These are phyloP conservation scores for Pleurotus eryngii DNA, from an alignment of 768 basidiomycete genomes.

Conservation along the genomic window DNA sequence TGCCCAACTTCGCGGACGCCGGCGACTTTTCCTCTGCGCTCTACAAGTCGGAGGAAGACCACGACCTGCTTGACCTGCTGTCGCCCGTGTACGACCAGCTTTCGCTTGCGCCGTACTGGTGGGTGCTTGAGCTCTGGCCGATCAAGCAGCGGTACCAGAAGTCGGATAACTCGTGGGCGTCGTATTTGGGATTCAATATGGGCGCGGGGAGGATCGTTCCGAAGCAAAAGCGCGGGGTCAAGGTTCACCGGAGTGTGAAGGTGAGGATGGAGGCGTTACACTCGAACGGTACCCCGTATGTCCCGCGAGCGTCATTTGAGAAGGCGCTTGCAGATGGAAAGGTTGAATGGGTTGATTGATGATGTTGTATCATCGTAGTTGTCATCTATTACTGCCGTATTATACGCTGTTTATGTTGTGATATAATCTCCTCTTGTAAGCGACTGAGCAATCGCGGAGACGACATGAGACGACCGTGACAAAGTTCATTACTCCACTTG, in stretches of 20 bases:
- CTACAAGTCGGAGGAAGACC: conserved; percentile 41
- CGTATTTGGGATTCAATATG: conserved; percentile 26
- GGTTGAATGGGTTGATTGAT: conserved; percentile 34
- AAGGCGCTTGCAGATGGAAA: conserved; percentile 16
- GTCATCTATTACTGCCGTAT: too few relatives aligned
- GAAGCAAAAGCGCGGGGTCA: conserved; percentile 35
- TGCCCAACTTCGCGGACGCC: conserved; percentile 1
- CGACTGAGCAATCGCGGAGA: too few relatives aligned
- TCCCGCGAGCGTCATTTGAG: conserved; percentile 34
- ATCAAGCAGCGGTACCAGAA: conserved; percentile 33
- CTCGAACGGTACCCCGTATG: conserved; percentile 30
- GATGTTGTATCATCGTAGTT: too few relatives aligned
- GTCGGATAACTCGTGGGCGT: conserved; percentile 26
- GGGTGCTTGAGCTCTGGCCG: conserved; percentile 55
- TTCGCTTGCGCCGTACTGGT: conserved; percentile 39
- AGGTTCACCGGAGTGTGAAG: conserved; percentile 49
- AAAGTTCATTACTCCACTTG: too few relatives aligned
- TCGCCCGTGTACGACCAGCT: conserved; percentile 53
- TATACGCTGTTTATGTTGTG: too few relatives aligned
- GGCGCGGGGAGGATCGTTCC: conserved; percentile 39
- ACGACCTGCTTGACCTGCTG: conserved; percentile 50
- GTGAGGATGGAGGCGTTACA: conserved; percentile 50
- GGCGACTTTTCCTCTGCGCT: background rate
- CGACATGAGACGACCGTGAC: too few relatives aligned
- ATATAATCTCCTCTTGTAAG: too few relatives aligned